Evolutionary conservation across 164 flowering plant genomes (phyloP).

Genomic region (Aristolochia fimbriata): DNA sequence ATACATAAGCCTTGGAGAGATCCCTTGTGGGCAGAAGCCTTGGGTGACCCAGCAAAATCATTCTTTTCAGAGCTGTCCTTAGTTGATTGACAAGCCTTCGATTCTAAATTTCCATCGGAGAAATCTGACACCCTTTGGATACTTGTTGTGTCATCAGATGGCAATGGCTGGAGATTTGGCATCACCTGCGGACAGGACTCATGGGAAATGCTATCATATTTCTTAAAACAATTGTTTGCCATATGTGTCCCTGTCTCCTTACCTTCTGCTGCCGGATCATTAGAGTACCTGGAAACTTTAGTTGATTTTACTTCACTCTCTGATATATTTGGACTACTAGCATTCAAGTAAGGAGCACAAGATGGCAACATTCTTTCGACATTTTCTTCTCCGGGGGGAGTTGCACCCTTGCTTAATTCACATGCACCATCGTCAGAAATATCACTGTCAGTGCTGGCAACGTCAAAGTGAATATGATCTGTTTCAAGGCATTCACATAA

Average conservation of each 20-base stretch:
- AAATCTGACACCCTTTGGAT: no score
- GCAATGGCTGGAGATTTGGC: no score
- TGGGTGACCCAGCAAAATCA: slow-evolving; percentile 5
- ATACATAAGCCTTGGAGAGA: slow-evolving; percentile 65
- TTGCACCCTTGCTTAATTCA: slow-evolving; percentile 6
- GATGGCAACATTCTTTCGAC: slow-evolving; percentile 7
- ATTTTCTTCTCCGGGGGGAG: slow-evolving; percentile 11
- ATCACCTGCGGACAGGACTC: no score
- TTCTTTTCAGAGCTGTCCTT: neutral
- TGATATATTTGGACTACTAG: no score
- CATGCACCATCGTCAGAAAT: slow-evolving; percentile 21
- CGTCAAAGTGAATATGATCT: slow-evolving; percentile 40
- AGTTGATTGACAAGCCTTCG: slow-evolving; percentile 7
- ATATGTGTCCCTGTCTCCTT: no score
- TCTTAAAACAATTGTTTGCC: no score
- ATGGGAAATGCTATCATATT: no score
- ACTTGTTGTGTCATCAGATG: no score
- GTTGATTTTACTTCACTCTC: no score
- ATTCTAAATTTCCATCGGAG: slow-evolving; percentile 1
- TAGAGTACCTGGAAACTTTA: no score
- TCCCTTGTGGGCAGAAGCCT: slow-evolving; percentile 23
- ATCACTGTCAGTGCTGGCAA: slow-evolving; percentile 59
- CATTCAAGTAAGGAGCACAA: neutral
- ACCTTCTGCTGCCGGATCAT: no score
- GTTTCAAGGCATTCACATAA: slow-evolving; percentile 62